Evolutionary conservation across 495 filamentous ascomycete species (phyloP).

Genomic region (Penicillium ochrochloron): DNA sequence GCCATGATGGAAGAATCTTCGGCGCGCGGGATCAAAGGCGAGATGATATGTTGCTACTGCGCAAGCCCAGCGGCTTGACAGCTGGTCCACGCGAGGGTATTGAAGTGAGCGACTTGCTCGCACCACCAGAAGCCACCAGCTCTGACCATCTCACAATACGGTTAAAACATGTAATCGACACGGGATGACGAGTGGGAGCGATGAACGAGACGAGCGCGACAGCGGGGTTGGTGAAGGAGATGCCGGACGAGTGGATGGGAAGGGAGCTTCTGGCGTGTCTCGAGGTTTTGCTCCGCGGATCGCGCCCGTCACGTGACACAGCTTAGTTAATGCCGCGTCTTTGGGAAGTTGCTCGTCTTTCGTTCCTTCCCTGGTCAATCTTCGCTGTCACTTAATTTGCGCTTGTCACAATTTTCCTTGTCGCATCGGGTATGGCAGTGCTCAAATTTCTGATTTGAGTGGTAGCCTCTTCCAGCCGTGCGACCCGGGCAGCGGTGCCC

Average conservation of each 20-base stretch:
- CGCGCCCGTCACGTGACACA: conserved; percentile 29
- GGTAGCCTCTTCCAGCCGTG: conserved; percentile 7
- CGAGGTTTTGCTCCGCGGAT: conserved; percentile 38
- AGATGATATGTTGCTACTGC: conserved; percentile 19
- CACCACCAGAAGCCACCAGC: conserved; percentile 47
- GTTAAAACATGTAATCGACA: conserved; percentile 30
- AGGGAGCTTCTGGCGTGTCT: conserved; percentile 29
- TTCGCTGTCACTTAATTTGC: neutral
- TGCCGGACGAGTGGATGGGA: conserved; percentile 18
- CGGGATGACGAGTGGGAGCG: conserved; percentile 2
- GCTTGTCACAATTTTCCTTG: neutral
- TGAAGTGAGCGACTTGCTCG: conserved; percentile 50
- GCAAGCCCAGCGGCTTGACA: conserved; percentile 31
- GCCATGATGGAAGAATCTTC: conserved; percentile 56
- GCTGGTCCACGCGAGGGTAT: conserved; percentile 44
- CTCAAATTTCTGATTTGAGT: conserved; percentile 9
- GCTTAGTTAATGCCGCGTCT: conserved; percentile 25
- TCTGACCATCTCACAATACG: conserved; percentile 51
- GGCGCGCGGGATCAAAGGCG: conserved; percentile 4
- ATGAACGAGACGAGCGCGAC: conserved; percentile 21
- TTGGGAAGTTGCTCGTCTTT: conserved; percentile 6
- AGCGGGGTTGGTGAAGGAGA: conserved; percentile 12
- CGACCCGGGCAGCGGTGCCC: conserved; percentile 17
- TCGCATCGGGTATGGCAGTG: conserved; percentile 13
- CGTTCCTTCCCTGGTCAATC: neutral